Evolutionary conservation across 768 basidiomycete species (phyloP).

Genomic region (Leccinum uliginosum): DNA sequence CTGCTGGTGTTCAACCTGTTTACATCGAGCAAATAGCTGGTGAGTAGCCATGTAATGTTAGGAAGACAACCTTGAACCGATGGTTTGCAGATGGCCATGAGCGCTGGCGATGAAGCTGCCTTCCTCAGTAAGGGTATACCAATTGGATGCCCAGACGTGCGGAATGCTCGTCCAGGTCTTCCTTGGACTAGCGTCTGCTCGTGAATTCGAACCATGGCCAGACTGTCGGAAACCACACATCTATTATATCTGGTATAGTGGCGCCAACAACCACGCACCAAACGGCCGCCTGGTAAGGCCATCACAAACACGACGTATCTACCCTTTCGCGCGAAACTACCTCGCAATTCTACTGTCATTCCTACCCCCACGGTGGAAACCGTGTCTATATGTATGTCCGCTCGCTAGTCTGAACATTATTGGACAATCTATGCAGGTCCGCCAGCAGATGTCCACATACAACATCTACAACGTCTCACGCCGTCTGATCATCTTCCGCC

Average conservation of each 20-base stretch:
- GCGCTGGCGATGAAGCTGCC: constrained; percentile 64
- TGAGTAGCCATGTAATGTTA: constrained; percentile 32
- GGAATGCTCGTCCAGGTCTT: constrained; percentile 63
- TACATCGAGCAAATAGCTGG: constrained; percentile 90
- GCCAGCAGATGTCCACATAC: neutral
- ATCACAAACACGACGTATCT: too few relatives aligned
- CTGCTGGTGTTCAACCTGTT: constrained; percentile 48
- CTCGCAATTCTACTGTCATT: too few relatives aligned
- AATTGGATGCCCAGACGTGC: constrained; percentile 79
- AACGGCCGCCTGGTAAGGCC: too few relatives aligned
- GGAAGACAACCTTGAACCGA: neutral
- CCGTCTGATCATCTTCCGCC: neutral
- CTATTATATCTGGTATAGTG: too few relatives aligned
- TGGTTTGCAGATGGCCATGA: constrained; percentile 68
- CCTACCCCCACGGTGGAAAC: too few relatives aligned
- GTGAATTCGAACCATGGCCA: too few relatives aligned
- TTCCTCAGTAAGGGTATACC: constrained; percentile 71
- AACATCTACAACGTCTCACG: neutral
- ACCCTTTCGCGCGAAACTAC: too few relatives aligned
- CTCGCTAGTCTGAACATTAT: neutral
- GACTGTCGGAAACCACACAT: too few relatives aligned
- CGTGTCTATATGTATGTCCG: neutral
- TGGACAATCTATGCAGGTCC: neutral
- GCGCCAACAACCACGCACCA: too few relatives aligned
- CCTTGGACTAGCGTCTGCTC: too few relatives aligned